Evolutionary conservation across 106 monocot genomes (phyloP), one percentile per base, ranked within the genome.

Genomic region (Allium fistulosum): DNA sequence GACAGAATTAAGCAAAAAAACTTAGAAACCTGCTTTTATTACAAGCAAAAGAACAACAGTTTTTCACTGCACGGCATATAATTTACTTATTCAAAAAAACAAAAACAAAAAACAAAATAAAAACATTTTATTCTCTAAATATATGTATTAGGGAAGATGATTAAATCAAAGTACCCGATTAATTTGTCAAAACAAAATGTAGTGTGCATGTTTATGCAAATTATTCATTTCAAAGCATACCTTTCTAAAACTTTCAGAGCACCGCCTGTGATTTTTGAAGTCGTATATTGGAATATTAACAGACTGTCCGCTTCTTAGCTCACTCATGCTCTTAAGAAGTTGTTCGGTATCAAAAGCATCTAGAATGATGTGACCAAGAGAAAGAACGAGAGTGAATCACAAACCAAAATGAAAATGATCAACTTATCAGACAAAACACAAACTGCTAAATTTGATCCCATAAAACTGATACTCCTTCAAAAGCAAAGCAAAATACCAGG

Each of bases 321-420:
- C 78, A 58, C 75, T 79, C 84, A 92, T 80, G 74, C 92, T 92
- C 68, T 85, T 84, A 48, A 99, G 77, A 77, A 99, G 92, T 71
- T 85, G 89, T 60, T 99, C 97, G 16, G 92, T 92, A 71, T 99
- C 97, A 80, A 99, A 99, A 56, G 97, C 97, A 79, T 99, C 97
- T 99, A 69, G 9, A 79, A 59, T 66, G 51, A 84, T 68, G 59
- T 16, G 48, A 59, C 26, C 46, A 50, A n/a, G 37, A 49, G 57
- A 45, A 49, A 11, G 66, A 51, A 49, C 22, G 15, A 22, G 22
- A 60, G 11, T 26, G 37, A 46, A 3, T 17, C 14, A 46, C 9
- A 10, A 57, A 12, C 14, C 22, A 9, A 59, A 61, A 59, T n/a
- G 37, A 7, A 48, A 69, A 57, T 45, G 26, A n/a, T 0, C 9